Base-by-base conservation (phyloP, 2,329 filamentous ascomycete species). In the Claviceps spartinae region DNA sequence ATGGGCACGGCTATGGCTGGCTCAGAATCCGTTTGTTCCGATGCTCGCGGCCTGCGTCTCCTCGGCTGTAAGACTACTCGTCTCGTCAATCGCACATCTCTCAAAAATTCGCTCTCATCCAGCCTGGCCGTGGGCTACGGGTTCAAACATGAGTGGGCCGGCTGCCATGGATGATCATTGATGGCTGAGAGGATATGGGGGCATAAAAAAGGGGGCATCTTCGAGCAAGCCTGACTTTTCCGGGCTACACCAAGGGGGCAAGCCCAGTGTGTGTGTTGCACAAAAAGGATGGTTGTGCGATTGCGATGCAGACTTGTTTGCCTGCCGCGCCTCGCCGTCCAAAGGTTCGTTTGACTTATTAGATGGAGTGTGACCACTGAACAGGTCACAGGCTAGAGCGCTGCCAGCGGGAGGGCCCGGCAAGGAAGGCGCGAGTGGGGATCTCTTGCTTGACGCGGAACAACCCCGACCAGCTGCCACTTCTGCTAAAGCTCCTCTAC, bases 321-420 rank as follows among this genome's bases (percentile, higher is more conserved):
- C 22, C 30, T 41, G 44, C 9, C 11, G 13, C 9, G 37, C 38
- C 44, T 52, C 44, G 46, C 30, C 18, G 16, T 44, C 24, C 8
- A 11, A 30, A 22, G 41, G 11, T 22, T 24, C 41, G 14, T 42
- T 13, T 22, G 22, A 22, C 41, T 14, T 22, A 26, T 26, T 20
- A 20, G 20, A 20, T 34, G 30, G 30, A 8, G 8, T 30, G 26
- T 30, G 8, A 8, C 8, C 26, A 26, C 24, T 24, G 5, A 7
- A 22, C 24, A 24, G 24, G 9, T 34, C 9, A 34, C 30, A 30
- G 30, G 30, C 30, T 34, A 46, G 47, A 42, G 44, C 47, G 26
- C 47, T 26, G 49, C 47, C 40, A 47, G 41, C 52, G 49, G 52
- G 54, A 54, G 47, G 49, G 40, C 47, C 54, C 54, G 52, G 52